Percentiles rank a stretch among this genome's conserved stretches.
These are phyloP conservation scores for Aspergillus steynii DNA, from an alignment of 495 filamentous ascomycete genomes.

Conservation along the genomic window DNA sequence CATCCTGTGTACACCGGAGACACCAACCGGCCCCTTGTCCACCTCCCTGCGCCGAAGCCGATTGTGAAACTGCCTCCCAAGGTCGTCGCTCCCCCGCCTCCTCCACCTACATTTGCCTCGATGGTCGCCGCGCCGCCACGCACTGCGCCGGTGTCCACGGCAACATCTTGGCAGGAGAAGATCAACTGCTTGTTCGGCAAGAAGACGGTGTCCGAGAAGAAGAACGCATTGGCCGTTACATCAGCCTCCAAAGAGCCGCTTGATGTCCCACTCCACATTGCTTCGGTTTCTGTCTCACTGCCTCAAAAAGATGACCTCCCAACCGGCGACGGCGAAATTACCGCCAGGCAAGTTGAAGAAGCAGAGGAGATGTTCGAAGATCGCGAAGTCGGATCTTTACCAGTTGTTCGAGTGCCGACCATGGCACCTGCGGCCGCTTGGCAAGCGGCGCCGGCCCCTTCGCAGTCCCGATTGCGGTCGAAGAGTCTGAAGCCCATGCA, in stretches of 20 bases:
- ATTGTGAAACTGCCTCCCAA: constrained; percentile 71
- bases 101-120: constrained; percentile 55
- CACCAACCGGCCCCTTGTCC: constrained; percentile 62
- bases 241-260: constrained; percentile 62
- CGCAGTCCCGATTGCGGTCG: constrained; percentile 31
- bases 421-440: constrained; percentile 56
- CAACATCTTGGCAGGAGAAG: constrained; percentile 68
- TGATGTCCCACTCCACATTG: constrained; percentile 50
- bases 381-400: constrained; percentile 76
- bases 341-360: constrained; percentile 66
- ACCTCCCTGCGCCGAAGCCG: constrained; percentile 65
- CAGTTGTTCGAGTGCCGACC: constrained; percentile 65
- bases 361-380: constrained; percentile 82
- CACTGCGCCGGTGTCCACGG: constrained; percentile 24
- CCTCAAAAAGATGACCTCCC: constrained; percentile 39
- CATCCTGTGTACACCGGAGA: constrained; percentile 74
- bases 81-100: constrained; percentile 40
- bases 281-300: constrained; percentile 59
- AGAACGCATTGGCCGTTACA: constrained; percentile 54
- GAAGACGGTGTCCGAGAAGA: constrained; percentile 48
- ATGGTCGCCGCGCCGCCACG: constrained; percentile 50
- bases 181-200: constrained; percentile 74
- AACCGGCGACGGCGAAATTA: constrained; percentile 41
- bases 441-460: constrained; percentile 43
- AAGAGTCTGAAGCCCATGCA: constrained; percentile 42